phyloP scores from a whole-genome alignment of 31 red algal genomes.

The Endocladia muricata region DNA sequence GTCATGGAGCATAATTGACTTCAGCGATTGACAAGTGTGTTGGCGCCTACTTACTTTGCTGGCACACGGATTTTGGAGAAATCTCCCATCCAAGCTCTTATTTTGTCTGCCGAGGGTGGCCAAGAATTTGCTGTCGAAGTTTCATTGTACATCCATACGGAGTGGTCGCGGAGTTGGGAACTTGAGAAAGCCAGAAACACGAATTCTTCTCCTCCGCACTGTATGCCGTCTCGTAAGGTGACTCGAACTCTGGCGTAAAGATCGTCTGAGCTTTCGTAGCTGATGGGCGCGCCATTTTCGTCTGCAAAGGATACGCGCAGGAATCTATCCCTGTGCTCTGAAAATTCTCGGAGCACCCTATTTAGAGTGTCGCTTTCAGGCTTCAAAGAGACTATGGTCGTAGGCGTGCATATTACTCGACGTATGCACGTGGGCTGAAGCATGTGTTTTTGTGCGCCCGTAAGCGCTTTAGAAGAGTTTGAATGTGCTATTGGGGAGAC shows the following conservation, averaged over 20 bases:
- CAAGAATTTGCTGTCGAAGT: neutral
- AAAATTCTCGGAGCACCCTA: constrained; percentile 37
- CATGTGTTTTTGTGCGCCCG: neutral
- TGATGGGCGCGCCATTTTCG: constrained; percentile 29
- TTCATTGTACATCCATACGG: constrained; percentile 60
- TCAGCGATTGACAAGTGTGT: neutral
- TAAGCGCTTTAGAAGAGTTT: neutral
- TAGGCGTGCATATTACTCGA: constrained; percentile 23
- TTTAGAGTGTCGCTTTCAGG: constrained; percentile 36
- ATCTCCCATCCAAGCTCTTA: constrained; percentile 37
- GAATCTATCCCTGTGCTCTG: constrained; percentile 27
- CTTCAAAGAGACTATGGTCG: constrained; percentile 5
- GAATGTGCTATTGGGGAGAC: too few species aligned
- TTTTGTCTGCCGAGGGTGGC: constrained; percentile 36
- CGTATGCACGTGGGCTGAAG: constrained; percentile 21
- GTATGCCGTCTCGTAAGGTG: constrained; percentile 15
- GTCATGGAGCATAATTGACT: too few species aligned
- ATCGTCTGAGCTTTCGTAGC: constrained; percentile 34
- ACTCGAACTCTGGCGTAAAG: constrained; percentile 16
- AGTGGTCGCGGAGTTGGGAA: constrained; percentile 40
- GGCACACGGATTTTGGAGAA: constrained; percentile 34
- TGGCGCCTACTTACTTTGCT: constrained; percentile 26
- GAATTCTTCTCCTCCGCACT: constrained; percentile 28
- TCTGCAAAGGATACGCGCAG: constrained; percentile 33
- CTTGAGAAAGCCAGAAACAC: constrained; percentile 46